Evolutionary conservation across 2,329 filamentous ascomycete genomes (phyloP).

Genomic region (Trichoderma cornu-damae): DNA sequence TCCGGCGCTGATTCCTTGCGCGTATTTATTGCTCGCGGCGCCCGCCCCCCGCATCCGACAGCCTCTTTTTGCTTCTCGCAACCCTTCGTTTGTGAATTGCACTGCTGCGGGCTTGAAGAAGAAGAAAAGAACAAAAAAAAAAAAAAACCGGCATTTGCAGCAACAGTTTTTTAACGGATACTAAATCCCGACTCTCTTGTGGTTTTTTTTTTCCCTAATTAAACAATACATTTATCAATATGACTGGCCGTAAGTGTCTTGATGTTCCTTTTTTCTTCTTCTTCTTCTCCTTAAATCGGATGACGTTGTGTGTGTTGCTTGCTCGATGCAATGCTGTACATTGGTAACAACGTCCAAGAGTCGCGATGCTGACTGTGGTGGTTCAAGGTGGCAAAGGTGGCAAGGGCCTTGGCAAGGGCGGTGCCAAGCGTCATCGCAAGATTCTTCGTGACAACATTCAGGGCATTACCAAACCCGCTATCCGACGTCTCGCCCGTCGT

Average conservation of each 20-base stretch:
- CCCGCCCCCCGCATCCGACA: constrained; percentile 27
- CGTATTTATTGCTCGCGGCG: constrained; percentile 34
- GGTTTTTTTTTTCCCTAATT: too few species aligned
- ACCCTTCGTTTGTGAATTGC: background rate
- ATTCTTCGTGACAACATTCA: constrained; percentile 99
- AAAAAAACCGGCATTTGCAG: background rate
- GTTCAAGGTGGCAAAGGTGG: constrained; percentile 84
- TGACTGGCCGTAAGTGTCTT: constrained; percentile 66
- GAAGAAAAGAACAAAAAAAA: too few species aligned
- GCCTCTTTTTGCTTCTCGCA: constrained; percentile 19
- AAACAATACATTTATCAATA: constrained; percentile 44
- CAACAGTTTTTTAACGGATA: constrained; percentile 11
- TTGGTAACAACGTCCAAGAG: background rate
- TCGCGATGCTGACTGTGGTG: constrained; percentile 40
- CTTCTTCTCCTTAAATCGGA: too few species aligned
- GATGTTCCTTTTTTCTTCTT: background rate
- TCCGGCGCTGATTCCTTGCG: constrained; percentile 33
- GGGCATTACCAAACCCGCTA: constrained; percentile 97
- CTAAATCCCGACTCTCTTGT: constrained; percentile 19
- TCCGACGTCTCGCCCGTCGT: constrained; percentile 97
- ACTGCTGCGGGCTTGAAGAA: too few species aligned
- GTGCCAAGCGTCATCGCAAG: constrained; percentile 98
- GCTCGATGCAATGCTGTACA: background rate
- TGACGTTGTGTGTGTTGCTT: background rate
- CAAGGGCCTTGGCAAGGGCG: constrained; percentile 96